These are phyloP conservation scores for Solanum paucissectum DNA, from an alignment of 257 asterid species.

Conservation along the genomic window DNA sequence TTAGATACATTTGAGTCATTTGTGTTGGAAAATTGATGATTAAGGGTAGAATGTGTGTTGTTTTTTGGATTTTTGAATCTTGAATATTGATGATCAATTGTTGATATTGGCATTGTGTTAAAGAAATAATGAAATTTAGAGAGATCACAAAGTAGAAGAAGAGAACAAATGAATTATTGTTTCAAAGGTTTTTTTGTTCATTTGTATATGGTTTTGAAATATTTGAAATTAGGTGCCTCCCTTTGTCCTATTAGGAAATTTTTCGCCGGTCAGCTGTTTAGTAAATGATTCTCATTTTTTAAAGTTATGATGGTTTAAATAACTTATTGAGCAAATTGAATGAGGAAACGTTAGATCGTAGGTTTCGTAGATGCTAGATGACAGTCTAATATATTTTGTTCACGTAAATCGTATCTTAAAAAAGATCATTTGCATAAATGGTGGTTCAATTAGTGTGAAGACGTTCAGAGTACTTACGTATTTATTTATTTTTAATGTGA, in stretches of 20 bases:
- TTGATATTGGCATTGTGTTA: background rate
- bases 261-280: background rate
- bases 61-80: background rate
- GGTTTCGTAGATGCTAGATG: background rate
- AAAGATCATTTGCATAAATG: background rate
- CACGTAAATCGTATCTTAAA: background rate
- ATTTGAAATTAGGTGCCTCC: background rate
- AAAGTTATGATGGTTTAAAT: background rate
- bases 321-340: background rate
- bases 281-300: background rate
- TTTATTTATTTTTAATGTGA: background rate
- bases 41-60: background rate
- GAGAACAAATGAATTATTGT: background rate
- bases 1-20: slow-evolving; percentile 1
- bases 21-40: background rate
- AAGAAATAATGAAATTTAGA: background rate
- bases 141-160: background rate
- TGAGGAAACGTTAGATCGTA: fast-evolving
- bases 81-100: background rate
- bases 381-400: background rate
- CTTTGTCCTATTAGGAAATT: background rate
- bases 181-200: background rate
- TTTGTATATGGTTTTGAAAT: background rate
- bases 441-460: background rate
- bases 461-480: background rate